phyloP scores from a whole-genome alignment of 2,329 filamentous ascomycete genomes.

The Aspergillus flavus region DNA sequence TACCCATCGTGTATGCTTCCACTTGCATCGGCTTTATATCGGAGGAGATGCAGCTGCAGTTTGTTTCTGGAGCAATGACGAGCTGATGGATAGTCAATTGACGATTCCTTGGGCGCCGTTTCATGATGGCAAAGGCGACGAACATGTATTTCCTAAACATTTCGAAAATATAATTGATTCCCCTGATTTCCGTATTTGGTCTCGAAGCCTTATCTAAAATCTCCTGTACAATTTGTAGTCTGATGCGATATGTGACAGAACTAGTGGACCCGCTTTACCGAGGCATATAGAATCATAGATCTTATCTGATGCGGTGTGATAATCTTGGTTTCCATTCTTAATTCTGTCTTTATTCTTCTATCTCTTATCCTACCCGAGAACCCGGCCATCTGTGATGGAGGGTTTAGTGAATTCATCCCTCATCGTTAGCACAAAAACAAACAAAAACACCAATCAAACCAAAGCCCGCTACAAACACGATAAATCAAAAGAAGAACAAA shows the following conservation, averaged over 20 bases:
- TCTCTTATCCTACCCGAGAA: neutral
- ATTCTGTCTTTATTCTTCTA: neutral
- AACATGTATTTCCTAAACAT: constrained; percentile 14
- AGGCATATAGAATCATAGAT: neutral
- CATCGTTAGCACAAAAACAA: neutral
- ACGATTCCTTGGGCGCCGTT: constrained; percentile 1
- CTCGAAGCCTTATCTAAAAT: neutral
- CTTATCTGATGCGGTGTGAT: neutral
- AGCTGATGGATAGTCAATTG: constrained; percentile 15
- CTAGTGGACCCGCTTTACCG: neutral
- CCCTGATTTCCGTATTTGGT: neutral
- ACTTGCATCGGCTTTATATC: constrained; percentile 25
- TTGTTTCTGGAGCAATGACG: constrained; percentile 10
- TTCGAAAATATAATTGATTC: constrained; percentile 8
- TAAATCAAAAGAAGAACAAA: neutral
- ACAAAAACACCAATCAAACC: neutral
- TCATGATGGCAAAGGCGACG: constrained; percentile 12
- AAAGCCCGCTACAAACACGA: neutral
- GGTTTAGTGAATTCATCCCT: neutral
- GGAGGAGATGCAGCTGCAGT: constrained; percentile 26
- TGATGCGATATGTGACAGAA: neutral
- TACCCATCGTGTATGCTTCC: constrained; percentile 15
- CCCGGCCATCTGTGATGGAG: neutral
- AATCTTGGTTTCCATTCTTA: neutral
- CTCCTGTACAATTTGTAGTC: neutral